Evolutionary conservation across 805 yeast genomes (phyloP).

Genomic region (Ogataea paradorogensis): DNA sequence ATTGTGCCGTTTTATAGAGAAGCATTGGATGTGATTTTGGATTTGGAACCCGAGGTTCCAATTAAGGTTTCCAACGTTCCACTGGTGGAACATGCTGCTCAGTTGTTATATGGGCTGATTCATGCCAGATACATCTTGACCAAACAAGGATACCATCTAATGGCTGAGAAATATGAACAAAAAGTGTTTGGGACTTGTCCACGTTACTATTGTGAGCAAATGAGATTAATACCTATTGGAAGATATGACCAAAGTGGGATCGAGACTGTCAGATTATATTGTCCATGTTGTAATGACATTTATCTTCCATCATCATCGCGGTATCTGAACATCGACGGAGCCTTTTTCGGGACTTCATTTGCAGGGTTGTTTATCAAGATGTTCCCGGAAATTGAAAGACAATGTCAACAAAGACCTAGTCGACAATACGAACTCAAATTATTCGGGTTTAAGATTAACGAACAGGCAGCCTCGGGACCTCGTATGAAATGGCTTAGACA

Average conservation of each 20-base stretch:
- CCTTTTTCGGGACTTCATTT: slow-evolving; percentile 94
- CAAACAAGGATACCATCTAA: slow-evolving; percentile 81
- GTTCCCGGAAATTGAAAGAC: slow-evolving; percentile 86
- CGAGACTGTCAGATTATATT: slow-evolving; percentile 87
- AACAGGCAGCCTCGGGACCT: slow-evolving; percentile 76
- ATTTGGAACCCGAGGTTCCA: slow-evolving; percentile 65
- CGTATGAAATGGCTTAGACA: slow-evolving; percentile 94
- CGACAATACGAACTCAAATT: slow-evolving; percentile 66
- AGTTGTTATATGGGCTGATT: slow-evolving; percentile 85
- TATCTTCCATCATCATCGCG: slow-evolving; percentile 87
- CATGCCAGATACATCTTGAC: slow-evolving; percentile 90
- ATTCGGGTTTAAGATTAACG: slow-evolving; percentile 84
- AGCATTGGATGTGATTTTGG: slow-evolving; percentile 87
- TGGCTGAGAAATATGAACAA: slow-evolving; percentile 91
- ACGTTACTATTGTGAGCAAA: slow-evolving; percentile 82
- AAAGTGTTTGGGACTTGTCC: slow-evolving; percentile 92
- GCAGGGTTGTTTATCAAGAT: slow-evolving; percentile 89
- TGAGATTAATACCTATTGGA: slow-evolving; percentile 89
- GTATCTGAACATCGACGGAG: slow-evolving; percentile 89
- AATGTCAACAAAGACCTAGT: slow-evolving; percentile 59
- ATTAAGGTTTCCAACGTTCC: slow-evolving; percentile 67
- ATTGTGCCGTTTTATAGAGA: slow-evolving; percentile 89
- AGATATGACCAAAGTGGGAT: slow-evolving; percentile 86
- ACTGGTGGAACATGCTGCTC: slow-evolving; percentile 84
- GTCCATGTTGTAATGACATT: slow-evolving; percentile 92